Base-by-base conservation (phyloP, 495 filamentous ascomycete species). In the Penicillium silybi region DNA sequence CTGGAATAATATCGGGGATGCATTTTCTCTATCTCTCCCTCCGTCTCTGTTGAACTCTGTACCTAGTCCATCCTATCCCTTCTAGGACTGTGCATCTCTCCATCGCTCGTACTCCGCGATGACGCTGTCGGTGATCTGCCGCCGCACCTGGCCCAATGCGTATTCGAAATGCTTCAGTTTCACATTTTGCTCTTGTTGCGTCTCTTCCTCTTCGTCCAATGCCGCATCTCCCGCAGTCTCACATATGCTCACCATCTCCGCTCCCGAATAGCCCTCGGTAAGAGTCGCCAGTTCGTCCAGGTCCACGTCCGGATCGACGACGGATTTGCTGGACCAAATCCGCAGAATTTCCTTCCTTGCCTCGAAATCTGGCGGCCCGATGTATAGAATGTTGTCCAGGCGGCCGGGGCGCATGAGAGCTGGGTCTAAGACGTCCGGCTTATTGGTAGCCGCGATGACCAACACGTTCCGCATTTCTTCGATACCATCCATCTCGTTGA, bases 401-500 rank as follows among this genome's bases (percentile, higher is more conserved):
- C 93, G 80, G 5, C 93, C 93, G 4, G 91, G 88, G 10, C 93
- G 84, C 59, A 96, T 83, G 35, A 98, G 74, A 10, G 93, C 93
- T 6, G 86, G 82, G 64, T 98, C 93, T 13, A 98, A 78, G 1
- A 74, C 68, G 59, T 96, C 89, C 0, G 93, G 93, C 45, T 88
- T 85, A 65, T 98, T 98, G 10, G 93, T 98, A 0, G 93, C 93
- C 3, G 90, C 93, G n/a, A 98, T 80, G 11, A 97, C 85, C 44
- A 92, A 80, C 2, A 98, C 91, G 47, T 86, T 88, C 49, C 85
- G 85, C 34, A 95, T 69, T 25, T 84, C 80, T 61, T 96, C 88
- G 57, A 98, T 92, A 18, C 93, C 93, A 62, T 97, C 92, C 86
- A 98, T 92, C 65, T 98, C 93, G 57, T 91, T 97, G 8, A 98